Evolutionary conservation across 352 stramenopile genomes (phyloP), one percentile per base, ranked within the genome.

Genomic region (Phytophthora pinifolia): DNA sequence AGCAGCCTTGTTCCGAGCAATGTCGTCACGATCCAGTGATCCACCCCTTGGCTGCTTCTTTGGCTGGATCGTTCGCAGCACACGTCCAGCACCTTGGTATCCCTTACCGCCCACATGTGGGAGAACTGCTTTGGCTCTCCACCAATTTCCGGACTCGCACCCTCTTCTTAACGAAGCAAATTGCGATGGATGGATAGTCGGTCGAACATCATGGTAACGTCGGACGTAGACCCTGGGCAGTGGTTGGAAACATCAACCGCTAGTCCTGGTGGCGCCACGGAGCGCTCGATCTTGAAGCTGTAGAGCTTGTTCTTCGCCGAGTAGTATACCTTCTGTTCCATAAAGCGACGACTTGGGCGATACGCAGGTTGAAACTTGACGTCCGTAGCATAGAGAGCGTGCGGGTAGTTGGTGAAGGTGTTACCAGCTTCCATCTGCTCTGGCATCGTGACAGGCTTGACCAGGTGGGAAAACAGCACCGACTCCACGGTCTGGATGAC

Each of bases 201-300:
- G 17, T 62, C 31, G 1, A 56, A 6, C 43, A 66, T 58, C 6
- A 62, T 58, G 0, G 62, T 66, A 2, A 66, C 22, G 35, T 70
- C 50, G 2, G 49, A 62, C 2, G 25, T 51, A 1, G 49, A 60
- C 1, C 55, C 38, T 47, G 55, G 50, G 0, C 27, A 29, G 46
- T 59, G 62, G 8, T 12, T 1, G 0, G 34, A 62, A 20, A 59
- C 47, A 15, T 46, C 35, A 13, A 66, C 55, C 1, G 49, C 44
- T 0, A 56, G 0, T 8, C 55, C 49, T 32, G 35, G 46, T 32
- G 32, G 34, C 0, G 49, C 41, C 3, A 59, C 54, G 8, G 37
- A 56, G 9, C 38, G 50, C 33, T 61, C 47, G 38, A 63, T 56
- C 42, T 64, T 61, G 45, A 69, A 59, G 17, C 47, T 48, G 32